Percentiles rank a stretch among this genome's conserved stretches.
Conservation (phyloP, 2,329 filamentous ascomycete species). For the Alternaria atra region DNA sequence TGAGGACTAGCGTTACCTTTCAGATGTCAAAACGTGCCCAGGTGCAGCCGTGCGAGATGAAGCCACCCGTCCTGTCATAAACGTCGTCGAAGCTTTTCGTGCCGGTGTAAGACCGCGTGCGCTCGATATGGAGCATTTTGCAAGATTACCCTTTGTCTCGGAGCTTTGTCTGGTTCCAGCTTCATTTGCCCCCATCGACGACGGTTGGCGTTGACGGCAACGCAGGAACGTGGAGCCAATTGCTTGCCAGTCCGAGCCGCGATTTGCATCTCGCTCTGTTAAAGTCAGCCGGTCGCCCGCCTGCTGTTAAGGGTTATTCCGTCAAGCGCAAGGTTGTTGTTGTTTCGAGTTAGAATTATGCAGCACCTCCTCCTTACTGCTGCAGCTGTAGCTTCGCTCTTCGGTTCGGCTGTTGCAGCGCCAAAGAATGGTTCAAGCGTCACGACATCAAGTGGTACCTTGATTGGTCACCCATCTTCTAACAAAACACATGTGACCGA, state of each 20-base stretch:
- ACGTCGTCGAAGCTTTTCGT: constrained; percentile 3
- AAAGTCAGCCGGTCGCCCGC: constrained; percentile 9
- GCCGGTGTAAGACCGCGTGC: constrained; percentile 6
- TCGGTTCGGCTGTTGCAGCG: constrained; percentile 17
- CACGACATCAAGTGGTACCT: constrained; percentile 42
- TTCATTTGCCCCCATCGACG: neutral
- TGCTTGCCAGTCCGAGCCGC: constrained; percentile 8
- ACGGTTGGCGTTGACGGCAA: constrained; percentile 5
- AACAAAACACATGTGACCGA: constrained; percentile 37
- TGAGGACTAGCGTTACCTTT: constrained; percentile 1
- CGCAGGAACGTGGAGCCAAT: constrained; percentile 10
- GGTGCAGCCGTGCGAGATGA: constrained; percentile 11
- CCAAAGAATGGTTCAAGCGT: constrained; percentile 16
- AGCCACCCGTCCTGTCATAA: constrained; percentile 9
- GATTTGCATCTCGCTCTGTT: constrained; percentile 8
- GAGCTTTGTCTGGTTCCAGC: constrained; percentile 7
- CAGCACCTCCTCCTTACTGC: constrained; percentile 18
- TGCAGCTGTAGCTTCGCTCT: constrained; percentile 20
- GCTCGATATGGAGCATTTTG: neutral
- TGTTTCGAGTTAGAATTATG: constrained; percentile 24
- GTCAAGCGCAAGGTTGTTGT: neutral
- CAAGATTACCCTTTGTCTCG: constrained; percentile 3
- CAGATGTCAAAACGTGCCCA: neutral
- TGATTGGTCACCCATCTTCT: constrained; percentile 43
- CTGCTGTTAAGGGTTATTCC: neutral